phyloP scores from a whole-genome alignment of 148 eudicot genomes.

The Rhododendron mucronatum region DNA sequence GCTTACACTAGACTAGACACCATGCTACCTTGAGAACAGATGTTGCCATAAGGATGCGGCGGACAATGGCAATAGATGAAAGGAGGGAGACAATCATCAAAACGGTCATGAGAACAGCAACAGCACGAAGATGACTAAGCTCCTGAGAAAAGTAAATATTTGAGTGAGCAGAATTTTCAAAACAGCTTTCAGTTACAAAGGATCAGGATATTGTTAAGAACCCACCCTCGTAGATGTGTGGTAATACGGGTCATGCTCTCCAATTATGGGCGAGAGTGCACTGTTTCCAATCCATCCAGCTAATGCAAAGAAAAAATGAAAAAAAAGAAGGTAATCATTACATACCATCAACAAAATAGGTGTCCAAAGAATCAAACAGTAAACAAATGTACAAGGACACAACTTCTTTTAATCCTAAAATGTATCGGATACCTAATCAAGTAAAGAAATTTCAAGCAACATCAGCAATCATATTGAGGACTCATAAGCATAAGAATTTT shows the following conservation, averaged over 20 bases:
- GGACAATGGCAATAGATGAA: constrained; percentile 79
- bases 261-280: constrained; percentile 86
- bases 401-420: neutral
- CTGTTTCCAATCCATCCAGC: constrained; percentile 99
- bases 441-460: neutral
- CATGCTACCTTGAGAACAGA: constrained; percentile 86
- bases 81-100: constrained; percentile 69
- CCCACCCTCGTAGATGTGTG: constrained; percentile 78
- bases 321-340: neutral
- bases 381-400: neutral
- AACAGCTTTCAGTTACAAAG: constrained; percentile 3
- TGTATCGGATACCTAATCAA: neutral
- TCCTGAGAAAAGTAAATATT: constrained; percentile 46
- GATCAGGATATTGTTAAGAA: constrained; percentile 2
- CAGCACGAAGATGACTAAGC: constrained; percentile 73
- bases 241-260: constrained; percentile 85
- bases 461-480: neutral
- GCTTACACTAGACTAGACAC: neutral
- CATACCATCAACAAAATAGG: neutral
- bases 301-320: constrained; percentile 19
- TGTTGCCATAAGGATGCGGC: constrained; percentile 97
- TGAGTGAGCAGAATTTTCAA: neutral
- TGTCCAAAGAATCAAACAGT: constrained; percentile 1
- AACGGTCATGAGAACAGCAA: constrained; percentile 72
- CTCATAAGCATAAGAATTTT: neutral